Percentiles rank a stretch among this genome's conserved stretches.
Conservation (phyloP, 176 grass and related monocot species). For the Rhynchospora tenuis region DNA sequence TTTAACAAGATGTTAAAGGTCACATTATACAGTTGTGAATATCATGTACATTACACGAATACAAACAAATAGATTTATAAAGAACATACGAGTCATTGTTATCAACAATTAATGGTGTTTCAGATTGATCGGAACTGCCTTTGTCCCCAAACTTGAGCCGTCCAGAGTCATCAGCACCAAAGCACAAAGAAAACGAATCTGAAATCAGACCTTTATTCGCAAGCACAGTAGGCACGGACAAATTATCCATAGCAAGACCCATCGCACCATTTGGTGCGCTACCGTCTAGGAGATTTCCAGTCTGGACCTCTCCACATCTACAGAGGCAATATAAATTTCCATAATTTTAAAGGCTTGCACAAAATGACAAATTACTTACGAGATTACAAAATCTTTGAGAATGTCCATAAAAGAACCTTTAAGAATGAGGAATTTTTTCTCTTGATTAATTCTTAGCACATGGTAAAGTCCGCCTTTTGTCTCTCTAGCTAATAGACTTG, state of each 20-base stretch:
- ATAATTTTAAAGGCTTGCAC: neutral
- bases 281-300: slow-evolving; percentile 26
- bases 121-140: slow-evolving; percentile 35
- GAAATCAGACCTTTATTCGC: slow-evolving; percentile 27
- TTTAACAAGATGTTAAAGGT: neutral
- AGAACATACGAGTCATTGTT: slow-evolving; percentile 5
- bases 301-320: slow-evolving; percentile 50
- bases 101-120: slow-evolving; percentile 48
- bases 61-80: neutral
- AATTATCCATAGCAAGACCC: slow-evolving; percentile 53
- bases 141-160: slow-evolving; percentile 72
- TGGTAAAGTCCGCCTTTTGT: neutral
- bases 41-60: neutral
- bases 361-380: neutral
- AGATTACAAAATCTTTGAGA: neutral
- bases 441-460: neutral
- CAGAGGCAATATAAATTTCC: neutral
- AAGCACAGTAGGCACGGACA: slow-evolving; percentile 56
- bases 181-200: slow-evolving; percentile 88
- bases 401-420: neutral
- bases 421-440: neutral
- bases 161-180: slow-evolving; percentile 37
- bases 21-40: neutral
- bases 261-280: slow-evolving; percentile 40
- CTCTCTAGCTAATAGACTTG: neutral